Evolutionary conservation across 805 yeast genomes (phyloP), one percentile per base, ranked within the genome.

Genomic region (Cyberlindnera veronae): DNA sequence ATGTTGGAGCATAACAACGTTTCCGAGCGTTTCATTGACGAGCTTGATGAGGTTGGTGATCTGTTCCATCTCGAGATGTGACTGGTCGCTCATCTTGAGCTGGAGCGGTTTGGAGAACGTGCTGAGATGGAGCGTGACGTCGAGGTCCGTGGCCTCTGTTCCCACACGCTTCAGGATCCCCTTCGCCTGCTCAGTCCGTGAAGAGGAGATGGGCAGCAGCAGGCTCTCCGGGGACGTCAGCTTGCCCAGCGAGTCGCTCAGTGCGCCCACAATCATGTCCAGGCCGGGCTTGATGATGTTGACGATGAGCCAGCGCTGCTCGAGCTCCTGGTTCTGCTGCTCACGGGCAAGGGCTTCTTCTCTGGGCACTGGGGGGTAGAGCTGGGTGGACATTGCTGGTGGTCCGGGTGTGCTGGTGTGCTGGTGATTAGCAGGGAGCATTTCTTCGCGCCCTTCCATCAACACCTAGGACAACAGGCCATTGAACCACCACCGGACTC

Each of bases 101-200:
- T 42, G 55, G 60, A 48, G 55, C 40, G 62, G 72, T 51, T 69
- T 76, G 48, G 66, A 69, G 39, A 72, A 56, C 36, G 51, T 53
- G 41, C 62, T 71, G 47, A 55, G 55, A 40, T 60, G 61, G 29
- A 75, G 55, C 0, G 57, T 46, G 11, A 74, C 56, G 31, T 68
- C 69, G 45, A 81, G 56, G 22, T 73, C 74, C 1, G 72, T 65
- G 5, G 83, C 64, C 45, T 71, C 70, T 11, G 72, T 68, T 6
- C 81, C 80, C 38, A 68, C 71, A 36, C 90, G 58, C 0, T 76
- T 73, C 0, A 82, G 57, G 1, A 77, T 67, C 0, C 91, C 91
- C 44, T 80, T 79, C 13, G 81, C 59, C 3, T 68, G 61, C 42
- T 79, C 83, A 41, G 74, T 71, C 39, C 79, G 73, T 13, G 69